A percentile compares a stretch with the other conserved stretches of the same genome.
These are phyloP conservation scores for Cicer arietinum DNA, from an alignment of 306 rosid genomes.

Conservation along the genomic window DNA sequence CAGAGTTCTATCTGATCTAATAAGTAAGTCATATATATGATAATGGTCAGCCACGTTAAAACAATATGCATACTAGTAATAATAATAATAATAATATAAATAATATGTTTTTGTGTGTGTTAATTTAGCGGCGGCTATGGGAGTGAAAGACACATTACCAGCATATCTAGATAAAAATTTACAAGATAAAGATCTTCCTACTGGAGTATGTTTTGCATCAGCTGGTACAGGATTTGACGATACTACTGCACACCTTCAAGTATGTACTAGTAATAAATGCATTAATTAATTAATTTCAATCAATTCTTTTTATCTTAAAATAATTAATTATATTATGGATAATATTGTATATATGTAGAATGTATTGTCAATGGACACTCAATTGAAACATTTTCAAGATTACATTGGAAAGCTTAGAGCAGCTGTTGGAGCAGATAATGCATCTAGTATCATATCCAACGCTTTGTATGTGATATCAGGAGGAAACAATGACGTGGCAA, in stretches of 20 bases:
- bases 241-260: constrained; percentile 30
- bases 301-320: too few species aligned
- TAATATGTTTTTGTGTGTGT: not conserved
- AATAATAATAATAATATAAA: too few species aligned
- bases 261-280: not conserved
- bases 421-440: constrained; percentile 38
- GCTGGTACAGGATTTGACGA: constrained; percentile 56
- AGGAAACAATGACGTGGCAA: constrained; percentile 54
- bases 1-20: constrained; percentile 51
- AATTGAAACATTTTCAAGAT: constrained; percentile 37
- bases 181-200: constrained; percentile 36
- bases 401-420: constrained; percentile 47
- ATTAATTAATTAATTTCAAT: too few species aligned
- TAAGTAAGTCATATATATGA: constrained; percentile 60
- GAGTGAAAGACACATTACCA: constrained; percentile 50
- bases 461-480: constrained; percentile 43
- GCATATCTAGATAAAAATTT: constrained; percentile 40
- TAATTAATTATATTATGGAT: not conserved
- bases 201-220: constrained; percentile 63
- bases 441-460: constrained; percentile 39
- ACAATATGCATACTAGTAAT: too few species aligned
- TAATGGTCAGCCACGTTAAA: too few species aligned
- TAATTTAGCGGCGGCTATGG: constrained; percentile 42
- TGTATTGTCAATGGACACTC: constrained; percentile 21
- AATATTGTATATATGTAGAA: not conserved